Evolutionary conservation across 352 stramenopile genomes (phyloP).

Genomic region (Globisporangium splendens): DNA sequence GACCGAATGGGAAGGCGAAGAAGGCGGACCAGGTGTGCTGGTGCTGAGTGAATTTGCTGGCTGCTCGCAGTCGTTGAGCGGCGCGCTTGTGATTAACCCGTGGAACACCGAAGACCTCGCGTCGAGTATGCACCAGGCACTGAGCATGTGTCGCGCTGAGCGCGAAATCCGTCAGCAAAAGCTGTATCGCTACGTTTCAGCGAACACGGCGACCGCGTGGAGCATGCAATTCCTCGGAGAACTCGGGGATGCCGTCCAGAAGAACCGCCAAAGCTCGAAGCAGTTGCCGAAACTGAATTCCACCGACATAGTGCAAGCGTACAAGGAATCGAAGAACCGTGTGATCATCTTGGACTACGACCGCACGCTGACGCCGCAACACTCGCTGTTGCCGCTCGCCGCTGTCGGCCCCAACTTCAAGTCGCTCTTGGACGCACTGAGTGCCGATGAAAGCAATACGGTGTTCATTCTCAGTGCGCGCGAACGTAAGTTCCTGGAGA

Average conservation of each 20-base stretch:
- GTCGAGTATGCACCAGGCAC: conserved; percentile 73
- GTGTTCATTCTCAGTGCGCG: conserved; percentile 75
- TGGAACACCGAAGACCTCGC: conserved; percentile 87
- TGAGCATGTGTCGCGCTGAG: conserved; percentile 82
- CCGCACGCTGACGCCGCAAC: conserved; percentile 73
- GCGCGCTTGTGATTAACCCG: conserved; percentile 85
- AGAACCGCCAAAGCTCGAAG: conserved; percentile 46
- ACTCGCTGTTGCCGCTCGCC: conserved; percentile 74
- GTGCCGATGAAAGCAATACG: conserved; percentile 60
- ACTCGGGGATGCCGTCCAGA: conserved; percentile 51
- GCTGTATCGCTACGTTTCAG: conserved; percentile 85
- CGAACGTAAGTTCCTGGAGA: conserved; percentile 88
- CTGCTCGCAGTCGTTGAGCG: conserved; percentile 82
- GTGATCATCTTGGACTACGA: conserved; percentile 90
- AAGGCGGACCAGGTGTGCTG: conserved; percentile 79
- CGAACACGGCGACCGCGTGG: conserved; percentile 83
- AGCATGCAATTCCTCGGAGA: conserved; percentile 79
- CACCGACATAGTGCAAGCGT: conserved; percentile 55
- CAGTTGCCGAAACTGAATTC: conserved; percentile 62
- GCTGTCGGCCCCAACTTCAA: conserved; percentile 78
- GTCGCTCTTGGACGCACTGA: conserved; percentile 65
- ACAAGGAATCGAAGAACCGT: conserved; percentile 65
- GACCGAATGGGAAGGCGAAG: conserved; percentile 75
- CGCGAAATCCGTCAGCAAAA: conserved; percentile 88
- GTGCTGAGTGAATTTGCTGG: conserved; percentile 89